phyloP scores from a whole-genome alignment of 179 eudicot species.

The Monotropa hypopitys region DNA sequence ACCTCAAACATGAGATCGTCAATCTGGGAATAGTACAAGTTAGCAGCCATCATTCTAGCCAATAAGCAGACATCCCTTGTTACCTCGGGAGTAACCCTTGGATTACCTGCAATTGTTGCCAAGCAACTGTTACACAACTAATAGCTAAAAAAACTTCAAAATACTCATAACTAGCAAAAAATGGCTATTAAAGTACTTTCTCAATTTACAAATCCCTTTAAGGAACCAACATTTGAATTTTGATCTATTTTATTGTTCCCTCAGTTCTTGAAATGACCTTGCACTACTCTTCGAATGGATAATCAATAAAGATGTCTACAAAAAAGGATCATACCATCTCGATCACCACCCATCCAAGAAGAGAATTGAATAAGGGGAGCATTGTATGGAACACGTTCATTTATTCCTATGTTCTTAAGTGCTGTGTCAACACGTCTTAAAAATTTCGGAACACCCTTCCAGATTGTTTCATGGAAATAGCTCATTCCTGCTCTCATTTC shows the following conservation, averaged over 20 bases:
- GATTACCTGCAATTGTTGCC: slow-evolving; percentile 54
- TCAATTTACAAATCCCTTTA: neutral
- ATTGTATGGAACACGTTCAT: slow-evolving; percentile 89
- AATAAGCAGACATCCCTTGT: slow-evolving; percentile 91
- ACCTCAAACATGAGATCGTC: slow-evolving; percentile 99
- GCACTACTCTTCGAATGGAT: neutral
- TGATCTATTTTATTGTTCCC: neutral
- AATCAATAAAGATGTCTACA: neutral
- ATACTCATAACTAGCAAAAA: neutral
- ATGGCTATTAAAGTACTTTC: neutral
- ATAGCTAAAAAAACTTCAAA: neutral
- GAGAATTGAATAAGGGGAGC: slow-evolving; percentile 94
- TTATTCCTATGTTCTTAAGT: slow-evolving; percentile 82
- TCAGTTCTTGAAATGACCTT: neutral
- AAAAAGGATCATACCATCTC: slow-evolving; percentile 51
- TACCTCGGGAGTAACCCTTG: slow-evolving; percentile 97
- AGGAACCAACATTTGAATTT: neutral
- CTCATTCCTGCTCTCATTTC: slow-evolving; percentile 99
- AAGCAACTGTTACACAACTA: neutral
- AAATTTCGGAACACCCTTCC: slow-evolving; percentile 94
- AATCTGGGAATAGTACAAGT: slow-evolving; percentile 81
- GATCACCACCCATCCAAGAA: slow-evolving; percentile 99
- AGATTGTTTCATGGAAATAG: slow-evolving; percentile 95
- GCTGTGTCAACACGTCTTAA: slow-evolving; percentile 90
- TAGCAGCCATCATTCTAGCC: slow-evolving; percentile 99